phyloP scores from a whole-genome alignment of 148 eudicot genomes.

The Vaccinium macrocarpon region DNA sequence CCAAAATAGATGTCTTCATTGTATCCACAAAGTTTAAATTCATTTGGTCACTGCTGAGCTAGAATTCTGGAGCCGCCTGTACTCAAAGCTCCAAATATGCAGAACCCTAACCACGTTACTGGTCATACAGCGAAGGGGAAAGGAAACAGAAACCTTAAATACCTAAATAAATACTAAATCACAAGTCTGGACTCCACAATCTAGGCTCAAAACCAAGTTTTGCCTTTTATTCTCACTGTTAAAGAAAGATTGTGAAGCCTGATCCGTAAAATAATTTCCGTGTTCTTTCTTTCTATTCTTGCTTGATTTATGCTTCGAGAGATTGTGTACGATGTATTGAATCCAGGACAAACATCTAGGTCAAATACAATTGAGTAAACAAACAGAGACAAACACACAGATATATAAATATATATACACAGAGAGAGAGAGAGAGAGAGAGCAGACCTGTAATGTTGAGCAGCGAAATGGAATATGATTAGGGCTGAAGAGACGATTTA shows the following conservation, averaged over 20 bases:
- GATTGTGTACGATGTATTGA: background rate
- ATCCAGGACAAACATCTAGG: background rate
- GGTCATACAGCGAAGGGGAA: background rate
- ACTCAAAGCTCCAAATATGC: background rate
- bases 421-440: conserved; percentile 8
- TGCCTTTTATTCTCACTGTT: background rate
- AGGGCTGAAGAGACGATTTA: background rate
- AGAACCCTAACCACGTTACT: background rate
- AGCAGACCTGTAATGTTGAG: background rate
- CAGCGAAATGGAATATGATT: too few species aligned
- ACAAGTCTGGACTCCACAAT: background rate
- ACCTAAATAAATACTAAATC: background rate
- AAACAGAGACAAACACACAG: background rate
- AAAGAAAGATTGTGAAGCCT: background rate
- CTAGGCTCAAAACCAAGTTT: background rate
- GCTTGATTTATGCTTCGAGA: background rate
- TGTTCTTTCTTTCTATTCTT: background rate
- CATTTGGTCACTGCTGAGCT: too few species aligned
- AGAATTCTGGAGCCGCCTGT: too few species aligned
- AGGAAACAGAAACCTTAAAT: background rate
- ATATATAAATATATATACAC: background rate
- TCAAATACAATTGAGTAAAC: background rate
- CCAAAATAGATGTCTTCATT: too few species aligned
- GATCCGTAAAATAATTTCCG: background rate
- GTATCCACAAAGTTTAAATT: too few species aligned